These are phyloP conservation scores for Plasmodium vinckei DNA, from an alignment of 169 alveolate species.

Conservation along the genomic window DNA sequence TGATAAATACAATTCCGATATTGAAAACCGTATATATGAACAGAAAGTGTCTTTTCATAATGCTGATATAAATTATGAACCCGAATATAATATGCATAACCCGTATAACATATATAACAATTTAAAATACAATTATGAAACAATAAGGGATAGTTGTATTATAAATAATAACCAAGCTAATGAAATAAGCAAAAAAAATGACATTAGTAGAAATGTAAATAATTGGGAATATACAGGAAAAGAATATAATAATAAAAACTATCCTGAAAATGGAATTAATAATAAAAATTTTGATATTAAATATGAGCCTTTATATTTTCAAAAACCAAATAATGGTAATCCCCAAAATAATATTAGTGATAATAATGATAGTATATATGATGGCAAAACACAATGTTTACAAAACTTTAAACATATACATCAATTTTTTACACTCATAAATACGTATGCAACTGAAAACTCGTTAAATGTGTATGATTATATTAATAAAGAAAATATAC, in stretches of 20 bases:
- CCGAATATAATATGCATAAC: too few species aligned
- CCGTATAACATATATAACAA: too few species aligned
- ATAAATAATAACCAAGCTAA: neutral
- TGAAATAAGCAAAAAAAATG: constrained; percentile 5
- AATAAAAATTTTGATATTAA: constrained; percentile 13
- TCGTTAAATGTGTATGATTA: constrained; percentile 38
- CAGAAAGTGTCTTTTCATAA: too few species aligned
- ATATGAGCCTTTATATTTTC: constrained; percentile 3
- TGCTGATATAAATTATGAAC: too few species aligned
- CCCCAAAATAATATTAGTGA: neutral
- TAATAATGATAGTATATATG: neutral
- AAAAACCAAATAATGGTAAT: neutral
- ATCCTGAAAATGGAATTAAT: neutral
- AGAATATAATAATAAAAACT: constrained; percentile 2
- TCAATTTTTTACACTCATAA: constrained; percentile 33
- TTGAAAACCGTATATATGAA: too few species aligned
- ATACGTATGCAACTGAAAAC: constrained; percentile 46
- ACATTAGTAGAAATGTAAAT: constrained; percentile 12
- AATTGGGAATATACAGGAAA: constrained; percentile 16
- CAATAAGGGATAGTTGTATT: neutral
- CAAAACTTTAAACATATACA: constrained; percentile 46
- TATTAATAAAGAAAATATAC: constrained; percentile 42
- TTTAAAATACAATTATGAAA: neutral
- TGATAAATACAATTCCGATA: neutral
- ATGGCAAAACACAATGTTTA: neutral